Evolutionary conservation across 1,139 yeast genomes (phyloP).

Genomic region (Geotrichum siamense): DNA sequence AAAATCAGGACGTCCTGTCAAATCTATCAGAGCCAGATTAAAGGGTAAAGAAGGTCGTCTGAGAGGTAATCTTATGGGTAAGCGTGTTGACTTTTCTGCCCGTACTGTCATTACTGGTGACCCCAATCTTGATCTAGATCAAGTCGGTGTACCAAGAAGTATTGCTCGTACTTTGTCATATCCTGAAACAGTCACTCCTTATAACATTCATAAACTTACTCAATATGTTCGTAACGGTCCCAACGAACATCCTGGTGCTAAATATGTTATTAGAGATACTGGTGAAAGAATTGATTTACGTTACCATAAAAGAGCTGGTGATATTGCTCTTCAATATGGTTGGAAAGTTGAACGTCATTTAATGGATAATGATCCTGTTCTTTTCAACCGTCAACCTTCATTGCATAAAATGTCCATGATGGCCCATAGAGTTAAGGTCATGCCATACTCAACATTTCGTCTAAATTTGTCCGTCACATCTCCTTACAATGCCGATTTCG

Average conservation of each 20-base stretch:
- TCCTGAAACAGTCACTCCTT: conserved; percentile 97
- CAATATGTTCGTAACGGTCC: conserved; percentile 96
- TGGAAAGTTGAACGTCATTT: conserved; percentile 99
- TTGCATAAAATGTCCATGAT: conserved; percentile 99
- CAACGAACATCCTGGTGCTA: conserved; percentile 99
- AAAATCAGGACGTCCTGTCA: conserved; percentile 97
- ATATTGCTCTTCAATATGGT: conserved; percentile 93
- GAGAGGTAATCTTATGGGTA: conserved; percentile 98
- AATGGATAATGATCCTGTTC: conserved; percentile 94
- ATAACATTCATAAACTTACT: conserved; percentile 86
- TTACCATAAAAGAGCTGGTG: conserved; percentile 97
- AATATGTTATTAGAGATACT: conserved; percentile 93
- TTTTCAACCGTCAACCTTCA: conserved; percentile 98
- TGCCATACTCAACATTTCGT: conserved; percentile 98
- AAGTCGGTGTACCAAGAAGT: conserved; percentile 96
- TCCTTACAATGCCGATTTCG: conserved; percentile 99
- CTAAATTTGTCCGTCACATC: conserved; percentile 93
- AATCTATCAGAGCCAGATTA: conserved; percentile 94
- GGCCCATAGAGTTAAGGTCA: conserved; percentile 98
- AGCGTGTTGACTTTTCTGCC: conserved; percentile 98
- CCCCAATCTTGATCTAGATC: conserved; percentile 94
- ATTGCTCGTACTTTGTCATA: conserved; percentile 93
- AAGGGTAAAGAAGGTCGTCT: conserved; percentile 99
- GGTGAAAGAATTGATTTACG: conserved; percentile 98
- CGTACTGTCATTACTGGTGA: conserved; percentile 99